These are phyloP conservation scores for Mucuna pruriens DNA, from an alignment of 306 rosid species.

Conservation along the genomic window DNA sequence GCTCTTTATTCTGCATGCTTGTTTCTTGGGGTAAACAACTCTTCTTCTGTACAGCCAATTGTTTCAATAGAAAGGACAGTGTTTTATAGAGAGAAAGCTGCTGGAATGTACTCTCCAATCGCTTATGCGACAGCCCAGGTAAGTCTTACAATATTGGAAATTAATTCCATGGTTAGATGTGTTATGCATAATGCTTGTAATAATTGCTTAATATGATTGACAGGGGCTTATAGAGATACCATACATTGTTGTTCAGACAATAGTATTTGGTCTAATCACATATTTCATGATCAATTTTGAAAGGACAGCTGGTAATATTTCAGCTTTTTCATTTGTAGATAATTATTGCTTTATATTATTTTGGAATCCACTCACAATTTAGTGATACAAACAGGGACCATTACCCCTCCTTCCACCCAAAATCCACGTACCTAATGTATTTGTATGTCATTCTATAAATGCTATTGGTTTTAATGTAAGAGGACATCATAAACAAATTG, in stretches of 20 bases:
- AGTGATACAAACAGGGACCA: neutral
- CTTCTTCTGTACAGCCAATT: conserved; percentile 91
- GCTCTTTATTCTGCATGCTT: conserved; percentile 79
- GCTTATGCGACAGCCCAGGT: conserved; percentile 90
- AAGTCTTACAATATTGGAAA: conserved; percentile 20
- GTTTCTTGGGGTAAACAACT: conserved; percentile 84
- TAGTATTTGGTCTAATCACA: conserved; percentile 74
- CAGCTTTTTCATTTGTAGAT: neutral
- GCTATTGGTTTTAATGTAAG: neutral
- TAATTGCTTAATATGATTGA: conserved; percentile 20
- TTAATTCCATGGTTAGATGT: conserved; percentile 11
- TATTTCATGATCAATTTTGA: conserved; percentile 83
- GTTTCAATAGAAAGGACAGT: conserved; percentile 96
- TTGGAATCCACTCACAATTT: neutral
- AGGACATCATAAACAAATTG: too few relatives aligned
- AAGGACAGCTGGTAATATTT: conserved; percentile 57
- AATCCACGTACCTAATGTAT: neutral
- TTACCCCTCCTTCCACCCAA: neutral
- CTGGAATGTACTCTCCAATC: conserved; percentile 91
- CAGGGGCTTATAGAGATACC: conserved; percentile 96
- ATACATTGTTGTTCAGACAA: conserved; percentile 74
- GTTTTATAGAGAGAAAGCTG: conserved; percentile 87
- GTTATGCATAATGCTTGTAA: neutral
- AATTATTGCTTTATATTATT: neutral
- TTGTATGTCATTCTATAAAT: neutral